Evolutionary conservation across 257 asterid species (phyloP), one percentile per base, ranked within the genome.

Genomic region (Fraxinus cuspidata): DNA sequence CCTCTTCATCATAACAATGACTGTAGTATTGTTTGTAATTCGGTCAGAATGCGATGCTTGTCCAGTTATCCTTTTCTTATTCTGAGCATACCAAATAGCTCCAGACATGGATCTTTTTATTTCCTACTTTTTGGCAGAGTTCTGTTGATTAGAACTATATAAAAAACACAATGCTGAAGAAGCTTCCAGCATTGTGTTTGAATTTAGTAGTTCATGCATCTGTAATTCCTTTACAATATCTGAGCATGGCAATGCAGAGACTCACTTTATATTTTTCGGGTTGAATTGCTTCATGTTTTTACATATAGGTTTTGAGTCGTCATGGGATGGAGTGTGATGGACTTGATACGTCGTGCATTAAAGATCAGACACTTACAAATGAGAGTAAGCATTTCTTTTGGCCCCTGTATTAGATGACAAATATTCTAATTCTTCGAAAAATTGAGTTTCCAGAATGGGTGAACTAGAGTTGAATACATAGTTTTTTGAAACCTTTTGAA

Each of bases 361-460:
- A 87, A 79, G 99, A 95, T 77, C 99, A 89, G 80, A 82, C 94
- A 9, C 92, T 95, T 64, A 85, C 98, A 75, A 89, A 64, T 85
- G 99, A 93, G 82, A 87, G 99, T 95, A 84, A 80, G 91, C 79
- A 60, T 65, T 47, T 73, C 49, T 67, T 80, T 42, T 40, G 63
- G 42, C 68, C 70, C 18, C 83, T 76, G 37, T 29, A 37, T 63
- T 37, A 11, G 42, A 70, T 25, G 21, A 21, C 34, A 73, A 47
- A 35, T 82, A 19, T 69, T 18, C 35, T 65, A 31, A 63, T 40
- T 81, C 56, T 35, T 47, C 21, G 6, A 19, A 63, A 63, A 25
- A 23, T 11, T 63, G 19, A 58, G 29, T 58, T 40, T n/a, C 64
- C 66, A 6, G 29, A 58, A 58, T 58, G 66, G 32, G 29, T 82